A percentile compares a stretch with the other conserved stretches of the same genome.
Conservation (phyloP, 148 eudicot species). For the Euryodendron excelsum region DNA sequence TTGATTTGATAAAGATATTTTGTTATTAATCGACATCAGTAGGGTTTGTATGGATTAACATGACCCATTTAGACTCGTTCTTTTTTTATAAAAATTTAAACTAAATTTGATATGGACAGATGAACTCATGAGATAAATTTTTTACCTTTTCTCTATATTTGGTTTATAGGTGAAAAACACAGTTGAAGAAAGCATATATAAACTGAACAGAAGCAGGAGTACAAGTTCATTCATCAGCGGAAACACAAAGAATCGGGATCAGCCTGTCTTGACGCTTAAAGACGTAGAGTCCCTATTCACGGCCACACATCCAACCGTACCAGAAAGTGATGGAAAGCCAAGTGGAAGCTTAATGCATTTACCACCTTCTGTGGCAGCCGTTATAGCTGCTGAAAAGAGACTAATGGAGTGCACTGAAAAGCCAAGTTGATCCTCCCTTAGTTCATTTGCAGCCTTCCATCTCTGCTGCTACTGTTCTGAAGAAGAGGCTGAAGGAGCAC, state of each 20-base stretch:
- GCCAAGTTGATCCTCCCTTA: constrained; percentile 6
- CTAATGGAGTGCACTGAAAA: constrained; percentile 25
- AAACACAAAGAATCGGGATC: constrained; percentile 85
- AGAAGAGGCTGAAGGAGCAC: not conserved
- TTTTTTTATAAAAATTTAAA: not conserved
- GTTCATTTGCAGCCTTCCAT: not conserved
- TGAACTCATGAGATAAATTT: not conserved
- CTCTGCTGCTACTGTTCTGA: not conserved
- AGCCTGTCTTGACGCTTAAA: constrained; percentile 69
- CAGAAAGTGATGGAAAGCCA: constrained; percentile 25
- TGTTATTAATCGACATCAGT: too few species aligned
- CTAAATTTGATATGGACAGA: not conserved
- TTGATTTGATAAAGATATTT: not conserved
- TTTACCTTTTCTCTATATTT: constrained; percentile 3
- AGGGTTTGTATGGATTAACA: not conserved
- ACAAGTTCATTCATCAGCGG: constrained; percentile 63
- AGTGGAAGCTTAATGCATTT: constrained; percentile 56
- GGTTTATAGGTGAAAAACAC: constrained; percentile 71
- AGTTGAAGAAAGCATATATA: constrained; percentile 92
- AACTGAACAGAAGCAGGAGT: constrained; percentile 64
- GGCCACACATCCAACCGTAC: constrained; percentile 23
- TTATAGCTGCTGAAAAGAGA: constrained; percentile 83
- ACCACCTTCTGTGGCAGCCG: constrained; percentile 84
- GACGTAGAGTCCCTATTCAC: constrained; percentile 80
- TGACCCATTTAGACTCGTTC: not conserved